These are phyloP conservation scores for Leccinum subrobustum DNA, from an alignment of 1,284 basidiomycete genomes.

Conservation along the genomic window DNA sequence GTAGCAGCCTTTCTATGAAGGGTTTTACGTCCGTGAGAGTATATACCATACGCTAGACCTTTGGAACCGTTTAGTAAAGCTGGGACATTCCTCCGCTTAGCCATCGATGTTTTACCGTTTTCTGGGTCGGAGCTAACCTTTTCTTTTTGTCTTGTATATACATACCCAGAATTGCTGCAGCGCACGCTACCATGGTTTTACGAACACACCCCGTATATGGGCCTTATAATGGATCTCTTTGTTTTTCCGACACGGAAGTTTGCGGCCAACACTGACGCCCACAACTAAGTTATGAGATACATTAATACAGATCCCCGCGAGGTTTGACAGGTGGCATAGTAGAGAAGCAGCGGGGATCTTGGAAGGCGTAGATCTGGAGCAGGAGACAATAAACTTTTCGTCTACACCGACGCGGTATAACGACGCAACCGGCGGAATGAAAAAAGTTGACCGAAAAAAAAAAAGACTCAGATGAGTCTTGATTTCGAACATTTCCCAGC, in stretches of 20 bases:
- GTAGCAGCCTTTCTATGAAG: slow-evolving; percentile 19
- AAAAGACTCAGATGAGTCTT: not conserved
- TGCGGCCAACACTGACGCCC: not conserved
- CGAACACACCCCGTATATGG: not conserved
- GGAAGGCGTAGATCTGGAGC: slow-evolving; percentile 14
- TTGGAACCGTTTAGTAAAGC: slow-evolving; percentile 22
- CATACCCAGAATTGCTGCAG: slow-evolving; percentile 20
- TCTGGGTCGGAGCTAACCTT: slow-evolving; percentile 1
- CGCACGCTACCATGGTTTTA: slow-evolving; percentile 9
- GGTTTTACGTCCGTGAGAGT: slow-evolving; percentile 3
- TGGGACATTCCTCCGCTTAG: slow-evolving; percentile 20
- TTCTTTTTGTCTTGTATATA: slow-evolving; percentile 19
- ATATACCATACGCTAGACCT: slow-evolving; percentile 23
- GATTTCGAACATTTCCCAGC: not conserved
- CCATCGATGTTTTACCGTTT: slow-evolving; percentile 16
- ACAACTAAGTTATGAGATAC: slow-evolving; percentile 8
- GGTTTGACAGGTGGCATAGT: slow-evolving; percentile 6
- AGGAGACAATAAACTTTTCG: slow-evolving; percentile 13
- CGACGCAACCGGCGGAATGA: not conserved
- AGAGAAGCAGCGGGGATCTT: slow-evolving; percentile 25
- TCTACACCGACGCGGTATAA: not conserved
- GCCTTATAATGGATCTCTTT: slow-evolving; percentile 9
- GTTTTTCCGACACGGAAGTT: slow-evolving; percentile 2
- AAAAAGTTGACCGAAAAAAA: not conserved
- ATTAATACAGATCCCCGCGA: not conserved